Conservation (phyloP, 129 eudicot genomes). For the Calendula officinalis region DNA sequence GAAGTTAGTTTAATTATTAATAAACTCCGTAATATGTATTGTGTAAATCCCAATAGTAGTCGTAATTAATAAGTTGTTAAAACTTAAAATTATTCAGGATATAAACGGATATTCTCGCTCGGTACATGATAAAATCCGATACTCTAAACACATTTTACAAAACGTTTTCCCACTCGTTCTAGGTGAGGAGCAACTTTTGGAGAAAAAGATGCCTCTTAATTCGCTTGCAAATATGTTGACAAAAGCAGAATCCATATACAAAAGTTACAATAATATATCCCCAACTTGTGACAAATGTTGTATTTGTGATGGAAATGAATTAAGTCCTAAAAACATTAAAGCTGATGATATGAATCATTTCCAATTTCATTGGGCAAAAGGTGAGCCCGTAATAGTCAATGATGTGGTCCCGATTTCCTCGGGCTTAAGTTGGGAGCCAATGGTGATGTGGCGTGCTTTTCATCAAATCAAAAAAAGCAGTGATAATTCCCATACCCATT, state of each 20-base stretch:
- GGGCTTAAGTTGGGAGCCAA: neutral
- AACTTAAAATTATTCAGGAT: conserved; percentile 1
- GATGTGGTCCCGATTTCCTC: neutral
- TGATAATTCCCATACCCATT: neutral
- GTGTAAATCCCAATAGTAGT: neutral
- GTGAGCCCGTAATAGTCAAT: conserved; percentile 1
- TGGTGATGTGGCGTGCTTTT: neutral
- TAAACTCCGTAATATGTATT: neutral
- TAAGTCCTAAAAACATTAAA: neutral
- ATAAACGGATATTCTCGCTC: neutral
- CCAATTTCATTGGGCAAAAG: conserved; percentile 8
- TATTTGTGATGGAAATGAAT: neutral
- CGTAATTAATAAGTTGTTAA: neutral
- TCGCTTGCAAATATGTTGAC: neutral
- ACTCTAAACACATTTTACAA: conserved; percentile 5
- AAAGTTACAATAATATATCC: neutral
- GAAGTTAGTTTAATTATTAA: neutral
- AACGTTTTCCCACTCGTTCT: conserved; percentile 5
- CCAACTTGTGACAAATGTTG: neutral
- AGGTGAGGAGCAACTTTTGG: neutral
- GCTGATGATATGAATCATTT: conserved; percentile 1
- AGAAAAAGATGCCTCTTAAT: neutral
- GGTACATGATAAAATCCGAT: neutral
- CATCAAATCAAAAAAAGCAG: neutral
- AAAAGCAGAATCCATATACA: neutral